phyloP scores from a whole-genome alignment of 441 rosid species.

The Capsella rubella region DNA sequence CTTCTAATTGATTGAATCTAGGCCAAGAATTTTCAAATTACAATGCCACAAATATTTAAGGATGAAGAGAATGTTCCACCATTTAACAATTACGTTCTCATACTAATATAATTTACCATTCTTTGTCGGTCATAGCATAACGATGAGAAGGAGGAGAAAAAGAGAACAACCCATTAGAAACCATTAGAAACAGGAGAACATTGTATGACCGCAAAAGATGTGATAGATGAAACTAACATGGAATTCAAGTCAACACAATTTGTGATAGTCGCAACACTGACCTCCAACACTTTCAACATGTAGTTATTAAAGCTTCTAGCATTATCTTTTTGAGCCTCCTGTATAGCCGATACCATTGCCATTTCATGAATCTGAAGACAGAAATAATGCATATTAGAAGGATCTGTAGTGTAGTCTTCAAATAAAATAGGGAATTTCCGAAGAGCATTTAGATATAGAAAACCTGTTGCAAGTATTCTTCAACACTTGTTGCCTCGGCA shows the following conservation, averaged over 20 bases:
- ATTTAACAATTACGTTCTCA: conserved; percentile 4
- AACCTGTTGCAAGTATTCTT: conserved; percentile 96
- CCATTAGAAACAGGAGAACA: background rate
- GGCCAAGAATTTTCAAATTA: background rate
- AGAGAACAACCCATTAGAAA: background rate
- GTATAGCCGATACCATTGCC: conserved; percentile 94
- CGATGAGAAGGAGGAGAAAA: conserved; percentile 13
- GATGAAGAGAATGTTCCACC: background rate
- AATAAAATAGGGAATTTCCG: background rate
- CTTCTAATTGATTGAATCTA: background rate
- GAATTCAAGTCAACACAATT: background rate
- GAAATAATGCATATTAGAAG: conserved; percentile 7
- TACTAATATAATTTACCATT: conserved; percentile 19
- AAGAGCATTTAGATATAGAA: background rate
- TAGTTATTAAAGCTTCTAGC: conserved; percentile 83
- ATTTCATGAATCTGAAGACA: conserved; percentile 83
- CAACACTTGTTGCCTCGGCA: conserved; percentile 87
- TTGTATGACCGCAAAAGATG: background rate
- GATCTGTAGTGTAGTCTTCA: conserved; percentile 4
- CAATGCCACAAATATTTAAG: conserved; percentile 11
- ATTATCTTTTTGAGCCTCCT: conserved; percentile 94
- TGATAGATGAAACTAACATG: background rate
- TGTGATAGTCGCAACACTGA: conserved; percentile 45
- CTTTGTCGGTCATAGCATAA: background rate
- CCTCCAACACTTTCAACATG: conserved; percentile 93